Evolutionary conservation across 441 rosid species (phyloP), one percentile per base, ranked within the genome.

Genomic region (Sinapis alba): DNA sequence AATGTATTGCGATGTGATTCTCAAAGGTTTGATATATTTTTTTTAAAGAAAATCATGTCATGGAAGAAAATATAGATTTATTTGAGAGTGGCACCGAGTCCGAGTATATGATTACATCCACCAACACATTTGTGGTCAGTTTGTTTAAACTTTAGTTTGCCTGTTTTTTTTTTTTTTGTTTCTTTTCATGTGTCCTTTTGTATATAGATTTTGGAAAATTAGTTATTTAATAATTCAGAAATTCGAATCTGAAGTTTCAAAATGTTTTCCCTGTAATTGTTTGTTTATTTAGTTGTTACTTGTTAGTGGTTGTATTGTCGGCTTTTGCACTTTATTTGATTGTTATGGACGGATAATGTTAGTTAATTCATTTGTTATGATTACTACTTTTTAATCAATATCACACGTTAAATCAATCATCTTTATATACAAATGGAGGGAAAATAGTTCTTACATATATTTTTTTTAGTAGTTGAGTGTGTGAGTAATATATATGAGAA

Each of bases 101-200:
- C 23, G 21, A 71, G 28, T 32, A 30, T 56, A 59, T 63, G 67
- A 56, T 65, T 58, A 19, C 68, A 66, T 11, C 68, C 45, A 59
- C 16, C 32, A 58, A 32, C 56, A 59, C 28, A 58, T 71, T 15
- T 64, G 80, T 71, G 62, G 80, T 71, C 76, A 72, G 71, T 64
- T 43, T 18, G 18, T 75, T 69, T 53, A 51, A 36, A 51, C 19
- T 10, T 27, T 12, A 11, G 20, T 15, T 61, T 61, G 78, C 15
- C 24, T 68, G 34, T 23, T 3, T 9, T 9, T 45, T 16, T 1
- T 4, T 50, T 36, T 70, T 76, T 71, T 72, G 72, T 71, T 65
- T 60, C 38, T 38, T 77, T 77, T 60, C 47, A 13, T 26, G 62
- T 71, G 76, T 77, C 76, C 21, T 77, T 77, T 77, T 65, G 75